Percentiles rank a stretch among this genome's conserved stretches.
These are phyloP conservation scores for Clonostachys sp. DNA, from an alignment of 2,329 filamentous ascomycete species.

Conservation along the genomic window DNA sequence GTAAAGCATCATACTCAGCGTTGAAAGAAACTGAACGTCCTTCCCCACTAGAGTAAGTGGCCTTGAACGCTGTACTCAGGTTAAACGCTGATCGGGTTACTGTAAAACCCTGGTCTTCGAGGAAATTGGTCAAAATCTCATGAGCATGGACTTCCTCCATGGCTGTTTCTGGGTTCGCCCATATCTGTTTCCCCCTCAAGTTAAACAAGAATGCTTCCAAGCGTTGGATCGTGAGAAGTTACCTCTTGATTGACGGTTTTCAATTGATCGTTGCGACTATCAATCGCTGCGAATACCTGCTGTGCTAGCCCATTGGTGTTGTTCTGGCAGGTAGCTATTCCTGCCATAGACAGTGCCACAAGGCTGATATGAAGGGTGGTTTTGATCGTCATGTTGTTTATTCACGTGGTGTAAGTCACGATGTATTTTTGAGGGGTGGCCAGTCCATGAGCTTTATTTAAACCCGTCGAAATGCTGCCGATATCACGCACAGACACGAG, in stretches of 20 bases:
- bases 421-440: no score
- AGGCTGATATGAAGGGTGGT: no score
- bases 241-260: conserved; percentile 3
- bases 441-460: no score
- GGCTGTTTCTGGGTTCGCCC: conserved; percentile 18
- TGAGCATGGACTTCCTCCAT: conserved; percentile 20
- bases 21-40: conserved; percentile 25
- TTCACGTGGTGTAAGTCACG: no score
- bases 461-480: no score
- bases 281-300: conserved; percentile 2
- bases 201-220: neutral
- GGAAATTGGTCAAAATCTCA: conserved; percentile 10
- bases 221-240: neutral
- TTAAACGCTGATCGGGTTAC: conserved; percentile 23
- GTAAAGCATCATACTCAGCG: conserved; percentile 37
- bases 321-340: no score
- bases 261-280: conserved; percentile 1
- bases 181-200: conserved; percentile 6
- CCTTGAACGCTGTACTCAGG: conserved; percentile 23
- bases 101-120: conserved; percentile 11
- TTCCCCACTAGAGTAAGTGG: conserved; percentile 14
- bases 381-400: no score
- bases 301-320: conserved; percentile 1
- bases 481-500: no score
- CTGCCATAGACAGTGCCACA: no score